These are phyloP conservation scores for Cercospora sp. DNA, from an alignment of 2,329 filamentous ascomycete genomes.

Conservation along the genomic window DNA sequence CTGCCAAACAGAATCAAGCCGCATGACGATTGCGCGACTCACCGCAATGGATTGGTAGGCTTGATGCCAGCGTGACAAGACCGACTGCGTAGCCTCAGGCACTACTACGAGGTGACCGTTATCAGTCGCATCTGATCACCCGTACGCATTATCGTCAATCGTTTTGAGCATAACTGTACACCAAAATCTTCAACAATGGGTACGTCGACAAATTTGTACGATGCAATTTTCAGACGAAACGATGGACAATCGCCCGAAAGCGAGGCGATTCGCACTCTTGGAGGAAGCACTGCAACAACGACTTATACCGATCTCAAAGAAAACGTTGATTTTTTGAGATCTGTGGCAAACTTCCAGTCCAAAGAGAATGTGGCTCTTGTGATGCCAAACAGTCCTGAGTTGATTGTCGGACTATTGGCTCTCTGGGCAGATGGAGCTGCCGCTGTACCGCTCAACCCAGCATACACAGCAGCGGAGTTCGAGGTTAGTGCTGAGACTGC, in stretches of 20 bases:
- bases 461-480: background rate
- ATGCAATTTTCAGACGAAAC: background rate
- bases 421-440: background rate
- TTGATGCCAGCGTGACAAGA: too few species aligned
- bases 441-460: background rate
- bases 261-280: background rate
- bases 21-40: background rate
- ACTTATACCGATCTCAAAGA: background rate
- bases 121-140: too few species aligned
- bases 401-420: background rate
- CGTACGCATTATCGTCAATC: too few species aligned
- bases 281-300: background rate
- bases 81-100: background rate
- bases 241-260: background rate
- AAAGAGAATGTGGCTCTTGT: background rate
- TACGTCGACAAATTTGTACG: background rate
- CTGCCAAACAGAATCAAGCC: background rate
- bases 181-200: background rate
- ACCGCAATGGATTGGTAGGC: too few species aligned
- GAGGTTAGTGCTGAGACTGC: background rate
- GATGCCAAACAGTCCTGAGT: background rate
- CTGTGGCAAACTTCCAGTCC: background rate
- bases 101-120: background rate
- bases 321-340: background rate
- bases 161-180: background rate